Evolutionary conservation across 495 filamentous ascomycete species (phyloP).

Genomic region (Cercophora scortea): DNA sequence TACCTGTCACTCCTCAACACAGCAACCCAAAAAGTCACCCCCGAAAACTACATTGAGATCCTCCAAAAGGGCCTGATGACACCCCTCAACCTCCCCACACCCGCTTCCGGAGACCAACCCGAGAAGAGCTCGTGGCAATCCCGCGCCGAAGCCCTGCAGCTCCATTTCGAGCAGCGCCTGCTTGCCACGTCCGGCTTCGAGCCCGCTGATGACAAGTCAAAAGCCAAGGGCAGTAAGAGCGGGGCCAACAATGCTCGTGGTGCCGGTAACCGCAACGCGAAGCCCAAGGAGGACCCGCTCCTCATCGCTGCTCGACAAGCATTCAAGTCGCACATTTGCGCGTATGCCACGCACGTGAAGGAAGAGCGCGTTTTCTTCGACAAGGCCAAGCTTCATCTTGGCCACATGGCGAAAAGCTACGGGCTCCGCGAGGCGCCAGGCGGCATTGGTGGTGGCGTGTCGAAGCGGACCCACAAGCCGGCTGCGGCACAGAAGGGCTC

Average conservation of each 20-base stretch:
- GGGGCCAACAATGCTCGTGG: neutral
- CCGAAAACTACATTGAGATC: constrained; percentile 39
- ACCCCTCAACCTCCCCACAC: constrained; percentile 28
- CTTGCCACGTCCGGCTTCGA: constrained; percentile 18
- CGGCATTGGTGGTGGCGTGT: constrained; percentile 52
- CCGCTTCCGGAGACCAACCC: constrained; percentile 2
- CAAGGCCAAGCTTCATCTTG: constrained; percentile 80
- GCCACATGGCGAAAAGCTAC: constrained; percentile 90
- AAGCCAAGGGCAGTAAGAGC: constrained; percentile 14
- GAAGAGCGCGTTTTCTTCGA: constrained; percentile 79
- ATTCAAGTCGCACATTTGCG: constrained; percentile 85
- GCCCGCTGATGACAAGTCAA: constrained; percentile 6
- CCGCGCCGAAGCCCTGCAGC: constrained; percentile 39
- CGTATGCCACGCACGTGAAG: constrained; percentile 87
- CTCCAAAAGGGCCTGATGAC: constrained; percentile 47
- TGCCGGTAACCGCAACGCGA: neutral
- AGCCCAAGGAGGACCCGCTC: constrained; percentile 22
- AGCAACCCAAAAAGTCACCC: constrained; percentile 20
- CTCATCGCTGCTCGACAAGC: constrained; percentile 70
- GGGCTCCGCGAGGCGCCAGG: constrained; percentile 81
- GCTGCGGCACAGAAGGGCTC: constrained; percentile 4
- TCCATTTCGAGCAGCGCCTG: constrained; percentile 42
- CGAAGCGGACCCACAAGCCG: constrained; percentile 28
- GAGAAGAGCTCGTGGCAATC: constrained; percentile 33
- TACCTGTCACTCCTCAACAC: constrained; percentile 68